These are phyloP conservation scores for Penicillium tannophilum DNA, from an alignment of 495 filamentous ascomycete species.

Conservation along the genomic window DNA sequence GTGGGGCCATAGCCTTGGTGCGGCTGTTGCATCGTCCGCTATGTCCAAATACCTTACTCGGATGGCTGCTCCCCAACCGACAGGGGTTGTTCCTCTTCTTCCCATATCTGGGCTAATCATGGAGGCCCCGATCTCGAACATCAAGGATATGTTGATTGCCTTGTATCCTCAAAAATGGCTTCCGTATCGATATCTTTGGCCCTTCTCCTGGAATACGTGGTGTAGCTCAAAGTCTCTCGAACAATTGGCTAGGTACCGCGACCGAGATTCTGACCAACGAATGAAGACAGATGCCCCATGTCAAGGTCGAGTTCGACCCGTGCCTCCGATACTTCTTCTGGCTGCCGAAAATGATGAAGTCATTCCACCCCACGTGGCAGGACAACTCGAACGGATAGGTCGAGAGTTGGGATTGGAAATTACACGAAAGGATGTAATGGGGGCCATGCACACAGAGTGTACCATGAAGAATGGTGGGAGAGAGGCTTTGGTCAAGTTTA, in stretches of 20 bases:
- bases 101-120: constrained; percentile 59
- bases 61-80: constrained; percentile 19
- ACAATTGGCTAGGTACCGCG: constrained; percentile 33
- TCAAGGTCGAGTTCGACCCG: background rate
- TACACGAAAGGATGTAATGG: constrained; percentile 36
- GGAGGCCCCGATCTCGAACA: constrained; percentile 76
- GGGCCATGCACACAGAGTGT: constrained; percentile 58
- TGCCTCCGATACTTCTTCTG: constrained; percentile 56
- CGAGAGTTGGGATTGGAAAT: constrained; percentile 34
- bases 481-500: constrained; percentile 40
- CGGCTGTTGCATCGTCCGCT: constrained; percentile 53
- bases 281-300: background rate
- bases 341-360: constrained; percentile 69
- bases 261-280: constrained; percentile 4
- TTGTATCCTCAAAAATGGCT: constrained; percentile 84
- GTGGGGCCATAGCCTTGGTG: constrained; percentile 84
- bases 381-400: constrained; percentile 45
- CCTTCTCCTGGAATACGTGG: constrained; percentile 59
- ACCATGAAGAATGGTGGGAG: constrained; percentile 43
- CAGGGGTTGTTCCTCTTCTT: constrained; percentile 12
- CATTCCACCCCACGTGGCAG: constrained; percentile 59
- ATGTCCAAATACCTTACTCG: constrained; percentile 47
- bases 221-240: constrained; percentile 41
- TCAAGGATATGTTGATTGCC: constrained; percentile 70
- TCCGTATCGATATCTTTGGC: constrained; percentile 66